These are phyloP conservation scores for Stephania japonica DNA, from an alignment of 164 flowering plant genomes.

Conservation along the genomic window DNA sequence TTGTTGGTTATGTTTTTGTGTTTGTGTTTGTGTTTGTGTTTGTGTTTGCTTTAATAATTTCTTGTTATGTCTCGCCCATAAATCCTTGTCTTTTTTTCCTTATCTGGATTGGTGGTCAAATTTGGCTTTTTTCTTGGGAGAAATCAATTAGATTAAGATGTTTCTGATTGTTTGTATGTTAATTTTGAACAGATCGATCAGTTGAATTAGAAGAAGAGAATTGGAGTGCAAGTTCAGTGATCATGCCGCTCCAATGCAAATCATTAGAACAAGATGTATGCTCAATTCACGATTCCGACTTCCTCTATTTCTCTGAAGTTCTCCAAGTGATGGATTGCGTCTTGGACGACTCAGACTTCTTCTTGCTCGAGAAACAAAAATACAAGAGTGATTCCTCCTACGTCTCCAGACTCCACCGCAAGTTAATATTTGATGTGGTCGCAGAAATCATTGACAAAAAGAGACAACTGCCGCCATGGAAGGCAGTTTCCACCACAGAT, in stretches of 20 bases:
- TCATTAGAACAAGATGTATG: conserved; percentile 14
- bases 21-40: too few species aligned
- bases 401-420: conserved; percentile 48
- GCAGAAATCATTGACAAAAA: conserved; percentile 49
- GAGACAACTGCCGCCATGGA: conserved; percentile 60
- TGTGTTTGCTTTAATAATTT: too few species aligned
- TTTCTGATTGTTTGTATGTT: not conserved
- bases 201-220: conserved; percentile 18
- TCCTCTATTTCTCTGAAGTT: conserved; percentile 57
- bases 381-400: conserved; percentile 36
- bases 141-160: not conserved
- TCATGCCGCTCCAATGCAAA: conserved; percentile 21
- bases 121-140: too few species aligned
- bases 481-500: conserved; percentile 18
- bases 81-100: too few species aligned
- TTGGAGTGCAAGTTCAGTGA: conserved; percentile 21
- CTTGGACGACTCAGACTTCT: conserved; percentile 50
- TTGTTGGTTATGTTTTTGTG: too few species aligned
- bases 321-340: conserved; percentile 42
- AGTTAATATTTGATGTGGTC: conserved; percentile 61
- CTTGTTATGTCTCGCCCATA: too few species aligned
- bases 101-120: too few species aligned
- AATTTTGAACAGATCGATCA: conserved; percentile 26
- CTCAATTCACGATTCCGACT: conserved; percentile 38
- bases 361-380: conserved; percentile 59